These are phyloP conservation scores for Onygenales sp. DNA, from an alignment of 2,329 filamentous ascomycete species.

Conservation along the genomic window DNA sequence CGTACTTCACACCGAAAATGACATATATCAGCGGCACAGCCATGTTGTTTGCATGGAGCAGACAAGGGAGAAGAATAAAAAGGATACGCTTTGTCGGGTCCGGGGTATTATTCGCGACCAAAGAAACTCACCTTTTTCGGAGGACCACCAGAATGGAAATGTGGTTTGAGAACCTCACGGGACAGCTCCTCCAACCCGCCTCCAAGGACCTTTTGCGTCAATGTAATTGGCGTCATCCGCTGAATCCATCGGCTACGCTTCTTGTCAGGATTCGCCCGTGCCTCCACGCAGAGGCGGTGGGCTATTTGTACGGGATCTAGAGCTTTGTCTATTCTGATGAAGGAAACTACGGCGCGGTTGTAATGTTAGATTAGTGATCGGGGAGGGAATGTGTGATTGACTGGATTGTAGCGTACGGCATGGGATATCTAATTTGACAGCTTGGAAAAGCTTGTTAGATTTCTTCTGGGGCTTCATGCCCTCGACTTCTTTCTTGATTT, in stretches of 20 bases:
- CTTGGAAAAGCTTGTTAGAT: constrained; percentile 39
- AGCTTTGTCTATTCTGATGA: constrained; percentile 48
- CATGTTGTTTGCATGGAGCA: not conserved
- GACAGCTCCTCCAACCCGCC: constrained; percentile 50
- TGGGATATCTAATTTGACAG: constrained; percentile 46
- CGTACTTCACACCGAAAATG: constrained; percentile 38
- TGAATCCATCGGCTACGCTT: constrained; percentile 51
- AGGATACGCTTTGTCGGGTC: not conserved
- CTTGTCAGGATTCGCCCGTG: constrained; percentile 39
- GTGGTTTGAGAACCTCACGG: constrained; percentile 46
- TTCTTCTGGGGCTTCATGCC: constrained; percentile 40
- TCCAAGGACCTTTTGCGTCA: constrained; percentile 48
- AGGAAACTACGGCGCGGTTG: constrained; percentile 37
- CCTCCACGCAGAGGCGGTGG: constrained; percentile 48
- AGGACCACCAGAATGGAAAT: constrained; percentile 46
- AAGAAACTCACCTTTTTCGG: constrained; percentile 42
- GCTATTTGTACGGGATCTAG: constrained; percentile 53
- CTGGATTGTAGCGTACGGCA: constrained; percentile 21
- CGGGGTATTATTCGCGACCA: not conserved
- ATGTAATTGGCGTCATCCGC: constrained; percentile 50
- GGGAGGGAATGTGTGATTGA: constrained; percentile 6
- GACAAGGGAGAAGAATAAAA: not conserved
- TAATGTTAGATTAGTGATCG: constrained; percentile 16
- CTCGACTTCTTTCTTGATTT: constrained; percentile 50
- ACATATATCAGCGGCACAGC: constrained; percentile 2